phyloP scores from a whole-genome alignment of 1,284 basidiomycete species.

The Tylopilus sp. region DNA sequence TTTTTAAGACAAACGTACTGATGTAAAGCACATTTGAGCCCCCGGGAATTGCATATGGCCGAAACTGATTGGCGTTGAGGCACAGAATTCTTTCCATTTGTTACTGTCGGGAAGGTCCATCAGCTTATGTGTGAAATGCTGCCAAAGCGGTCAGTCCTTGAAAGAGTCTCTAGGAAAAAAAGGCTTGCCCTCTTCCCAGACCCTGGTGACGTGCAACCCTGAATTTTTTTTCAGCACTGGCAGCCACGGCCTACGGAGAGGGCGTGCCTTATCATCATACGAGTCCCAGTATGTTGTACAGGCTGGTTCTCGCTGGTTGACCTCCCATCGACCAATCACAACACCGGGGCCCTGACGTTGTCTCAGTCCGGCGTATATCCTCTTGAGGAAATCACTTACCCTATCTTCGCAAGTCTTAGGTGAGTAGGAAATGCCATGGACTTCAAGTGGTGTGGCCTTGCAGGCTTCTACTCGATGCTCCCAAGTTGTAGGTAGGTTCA shows the following conservation, averaged over 20 bases:
- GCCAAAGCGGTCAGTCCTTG: not conserved
- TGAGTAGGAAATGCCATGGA: conserved; percentile 23
- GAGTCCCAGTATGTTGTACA: conserved; percentile 24
- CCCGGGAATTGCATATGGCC: conserved; percentile 15
- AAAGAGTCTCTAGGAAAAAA: not conserved
- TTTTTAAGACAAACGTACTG: conserved; percentile 8
- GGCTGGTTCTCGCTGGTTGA: conserved; percentile 20
- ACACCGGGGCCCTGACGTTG: conserved; percentile 15
- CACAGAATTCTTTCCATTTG: conserved; percentile 28
- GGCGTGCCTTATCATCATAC: conserved; percentile 19
- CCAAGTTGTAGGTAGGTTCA: conserved; percentile 21
- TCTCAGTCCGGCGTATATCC: not conserved
- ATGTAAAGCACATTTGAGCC: conserved; percentile 20
- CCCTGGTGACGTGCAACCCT: conserved; percentile 28
- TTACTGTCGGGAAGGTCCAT: conserved; percentile 20
- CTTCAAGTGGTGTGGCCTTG: conserved; percentile 16
- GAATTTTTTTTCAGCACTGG: not conserved
- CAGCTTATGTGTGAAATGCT: conserved; percentile 23
- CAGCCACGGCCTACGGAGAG: too few relatives aligned
- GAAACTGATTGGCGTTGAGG: conserved; percentile 23
- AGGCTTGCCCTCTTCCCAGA: conserved; percentile 22
- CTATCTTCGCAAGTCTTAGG: conserved; percentile 25
- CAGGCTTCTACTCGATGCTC: conserved; percentile 20
- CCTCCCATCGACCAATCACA: conserved; percentile 23
- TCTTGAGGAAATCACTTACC: conserved; percentile 4